Base-by-base conservation (phyloP, 2,329 filamentous ascomycete genomes). In the Fusarium sp. region DNA sequence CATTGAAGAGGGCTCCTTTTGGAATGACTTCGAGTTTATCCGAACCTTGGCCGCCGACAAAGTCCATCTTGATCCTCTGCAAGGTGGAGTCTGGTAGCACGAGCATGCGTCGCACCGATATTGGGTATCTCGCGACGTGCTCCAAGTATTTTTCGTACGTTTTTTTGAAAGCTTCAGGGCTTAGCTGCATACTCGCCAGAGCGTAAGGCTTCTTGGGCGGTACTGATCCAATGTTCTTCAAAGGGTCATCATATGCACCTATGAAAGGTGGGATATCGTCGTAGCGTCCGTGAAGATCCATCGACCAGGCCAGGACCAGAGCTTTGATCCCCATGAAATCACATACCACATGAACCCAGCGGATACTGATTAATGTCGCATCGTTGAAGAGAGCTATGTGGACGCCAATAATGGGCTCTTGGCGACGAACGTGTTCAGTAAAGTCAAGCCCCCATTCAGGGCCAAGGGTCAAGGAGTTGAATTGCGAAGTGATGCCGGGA, bases 311-410 rank as follows among this genome's bases (percentile, higher is more conserved):
- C 12, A 62, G 20, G 14, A 49, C 35, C 9, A 62, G 8, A 31
- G 53, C 60, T 42, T 62, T 60, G 5, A 62, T 62, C 1, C 60
- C 60, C 60, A 62, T 62, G 13, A 62, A 62, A 5, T 62, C 60
- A 20, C 60, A 62, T 14, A 60, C 29, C 0, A 49, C 35, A 20
- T 62, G 60, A 20, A 10, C 29, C 60, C 60, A 62, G 20, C 60
- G 60, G 7, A 60, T 33, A 36, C 29, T 62, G 13, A 60, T 36
- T 22, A 60, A 25, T 35, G 60, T 62, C 8, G 36, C 42, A 35
- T 62, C 54, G 1, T 36, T 7, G 13, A 62, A 62, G 7, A 60
- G 42, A 31, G 60, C 60, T 17, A 62, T 31, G 12, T 62, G 60
- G 8, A 62, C 17, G 4, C 54, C 60, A 18, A 60, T 62, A 9